Base-by-base conservation (phyloP, 2,329 filamentous ascomycete genomes). In the Monilinia laxa region DNA sequence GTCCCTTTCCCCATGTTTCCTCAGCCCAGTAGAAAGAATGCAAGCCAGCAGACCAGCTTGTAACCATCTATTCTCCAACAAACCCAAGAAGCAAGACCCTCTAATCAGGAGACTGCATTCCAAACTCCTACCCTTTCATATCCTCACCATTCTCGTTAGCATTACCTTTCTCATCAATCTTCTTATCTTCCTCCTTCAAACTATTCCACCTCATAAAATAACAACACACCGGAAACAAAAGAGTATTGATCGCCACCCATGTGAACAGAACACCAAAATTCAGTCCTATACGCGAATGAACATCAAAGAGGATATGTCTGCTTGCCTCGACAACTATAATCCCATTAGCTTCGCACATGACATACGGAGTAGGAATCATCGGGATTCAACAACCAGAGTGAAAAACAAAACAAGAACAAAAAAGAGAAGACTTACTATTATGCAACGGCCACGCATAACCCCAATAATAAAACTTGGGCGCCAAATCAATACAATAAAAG, bases 381-480 rank as follows among this genome's bases (percentile, higher is more conserved):
- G 31, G 5, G 31, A 35, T 35, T 35, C 31, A 5, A 35, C 5
- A 35, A 35, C 7, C 31, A 35, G 5, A 5, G 31, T 4, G 1
- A 28, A 28, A 28, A 2, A 28, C 28, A 28, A 28, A 28, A 28
- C 28, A 28, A 28, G 3, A 4, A 28, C 2, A 59, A 6, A 23
- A 10, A 31, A 9, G 6, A 10, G 28, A 51, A 16, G 2, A 77
- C 78, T 71, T 75, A 82, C 81, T 81, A 57, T 85, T 83, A 75
- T 88, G 84, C 68, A 90, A 74, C 20, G 86, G 87, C 85, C 85
- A 89, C 0, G 82, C 85, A 73, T 87, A 87, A 0, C 86, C 86
- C 84, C 85, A 90, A 2, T 76, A 73, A 72, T 85, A 90, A 71
- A 89, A 88, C 0, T 73, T 77, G 0, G 85, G 84, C 3, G 85